A percentile compares a stretch with the other conserved stretches of the same genome.
These are phyloP conservation scores for Pistacia atlantica DNA, from an alignment of 345 rosid species.

Conservation along the genomic window DNA sequence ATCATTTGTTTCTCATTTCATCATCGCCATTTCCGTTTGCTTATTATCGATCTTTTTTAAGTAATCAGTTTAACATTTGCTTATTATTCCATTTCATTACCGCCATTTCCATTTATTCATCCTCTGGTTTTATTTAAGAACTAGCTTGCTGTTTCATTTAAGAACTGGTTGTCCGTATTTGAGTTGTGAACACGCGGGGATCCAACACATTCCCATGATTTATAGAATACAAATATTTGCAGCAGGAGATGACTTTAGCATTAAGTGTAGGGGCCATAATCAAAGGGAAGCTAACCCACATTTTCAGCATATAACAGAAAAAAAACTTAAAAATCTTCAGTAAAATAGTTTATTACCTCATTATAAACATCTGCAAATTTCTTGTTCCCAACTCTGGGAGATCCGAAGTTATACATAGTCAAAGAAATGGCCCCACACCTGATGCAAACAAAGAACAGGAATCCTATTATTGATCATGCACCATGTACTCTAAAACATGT, in stretches of 20 bases:
- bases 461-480: conserved; percentile 4
- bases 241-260: not conserved
- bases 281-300: conserved; percentile 4
- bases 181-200: too few relatives aligned
- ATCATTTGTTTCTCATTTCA: too few relatives aligned
- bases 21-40: too few relatives aligned
- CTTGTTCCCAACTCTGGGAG: conserved; percentile 97
- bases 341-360: conserved; percentile 48
- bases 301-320: conserved; percentile 6
- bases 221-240: not conserved
- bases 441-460: conserved; percentile 17
- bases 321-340: conserved; percentile 12
- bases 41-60: too few relatives aligned
- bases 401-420: conserved; percentile 96
- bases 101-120: too few relatives aligned
- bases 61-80: too few relatives aligned
- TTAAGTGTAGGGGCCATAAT: not conserved
- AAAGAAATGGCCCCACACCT: conserved; percentile 72
- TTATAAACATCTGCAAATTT: conserved; percentile 83
- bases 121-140: too few relatives aligned
- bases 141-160: too few relatives aligned
- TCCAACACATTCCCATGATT: not conserved
- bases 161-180: too few relatives aligned
- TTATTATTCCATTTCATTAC: too few relatives aligned
- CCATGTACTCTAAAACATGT: not conserved